These are phyloP conservation scores for Suillus subalutaceus DNA, from an alignment of 768 basidiomycete species.

Conservation along the genomic window DNA sequence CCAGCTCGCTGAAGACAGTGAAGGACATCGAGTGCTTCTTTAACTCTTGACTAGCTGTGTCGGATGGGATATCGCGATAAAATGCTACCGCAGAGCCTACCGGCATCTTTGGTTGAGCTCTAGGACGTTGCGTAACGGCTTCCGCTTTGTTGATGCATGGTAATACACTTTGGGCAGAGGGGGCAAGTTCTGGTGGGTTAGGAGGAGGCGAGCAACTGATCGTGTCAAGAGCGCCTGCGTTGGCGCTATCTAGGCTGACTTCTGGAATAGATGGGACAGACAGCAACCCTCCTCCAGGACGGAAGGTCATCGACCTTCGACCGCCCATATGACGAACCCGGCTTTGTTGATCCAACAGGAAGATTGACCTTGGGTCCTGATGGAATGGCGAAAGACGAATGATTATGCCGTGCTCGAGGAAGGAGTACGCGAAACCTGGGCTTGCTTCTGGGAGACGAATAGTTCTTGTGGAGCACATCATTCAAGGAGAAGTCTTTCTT, in stretches of 20 bases:
- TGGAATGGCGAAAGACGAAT: slow-evolving; percentile 10
- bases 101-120: slow-evolving; percentile 72
- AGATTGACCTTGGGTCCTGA: slow-evolving; percentile 42
- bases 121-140: slow-evolving; percentile 40
- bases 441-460: slow-evolving; percentile 35
- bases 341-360: slow-evolving; percentile 31
- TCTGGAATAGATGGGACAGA: slow-evolving; percentile 18
- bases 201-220: slow-evolving; percentile 73
- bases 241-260: slow-evolving; percentile 20
- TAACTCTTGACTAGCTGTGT: slow-evolving; percentile 48
- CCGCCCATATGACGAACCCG: slow-evolving; percentile 22
- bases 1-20: slow-evolving; percentile 79
- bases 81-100: slow-evolving; percentile 73
- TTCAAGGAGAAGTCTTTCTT: slow-evolving; percentile 64
- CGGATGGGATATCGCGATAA: slow-evolving; percentile 65
- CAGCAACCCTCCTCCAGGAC: slow-evolving; percentile 42
- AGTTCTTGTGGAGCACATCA: slow-evolving; percentile 62
- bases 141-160: slow-evolving; percentile 20
- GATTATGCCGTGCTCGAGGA: slow-evolving; percentile 26
- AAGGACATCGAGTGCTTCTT: slow-evolving; percentile 64
- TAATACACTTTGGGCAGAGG: slow-evolving; percentile 39
- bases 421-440: slow-evolving; percentile 39
- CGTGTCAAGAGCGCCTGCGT: slow-evolving; percentile 44
- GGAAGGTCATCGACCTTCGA: slow-evolving; percentile 37
- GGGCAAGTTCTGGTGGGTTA: slow-evolving; percentile 34